Evolutionary conservation across 2,329 filamentous ascomycete species (phyloP).

Genomic region (Phaeosphaeria sp.): DNA sequence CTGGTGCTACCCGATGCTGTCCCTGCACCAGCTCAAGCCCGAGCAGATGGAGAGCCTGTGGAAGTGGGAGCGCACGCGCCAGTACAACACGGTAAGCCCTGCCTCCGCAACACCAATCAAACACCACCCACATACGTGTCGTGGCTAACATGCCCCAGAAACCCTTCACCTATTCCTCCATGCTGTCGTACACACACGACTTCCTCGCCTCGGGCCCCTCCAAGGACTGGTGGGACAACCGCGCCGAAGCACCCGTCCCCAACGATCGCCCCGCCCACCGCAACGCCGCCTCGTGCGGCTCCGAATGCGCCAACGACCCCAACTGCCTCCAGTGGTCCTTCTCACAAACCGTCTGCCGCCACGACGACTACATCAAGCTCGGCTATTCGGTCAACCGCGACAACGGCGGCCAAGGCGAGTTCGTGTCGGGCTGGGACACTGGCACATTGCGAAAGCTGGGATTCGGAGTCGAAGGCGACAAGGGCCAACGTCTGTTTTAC

Average conservation of each 20-base stretch:
- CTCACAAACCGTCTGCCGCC: constrained; percentile 47
- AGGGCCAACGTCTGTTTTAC: constrained; percentile 37
- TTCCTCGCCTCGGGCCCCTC: constrained; percentile 41
- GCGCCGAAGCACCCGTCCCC: constrained; percentile 39
- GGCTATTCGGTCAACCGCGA: constrained; percentile 42
- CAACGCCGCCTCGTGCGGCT: constrained; percentile 42
- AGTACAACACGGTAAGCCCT: constrained; percentile 38
- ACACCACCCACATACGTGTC: no score
- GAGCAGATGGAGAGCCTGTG: constrained; percentile 59
- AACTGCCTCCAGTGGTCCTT: constrained; percentile 47
- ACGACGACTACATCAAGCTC: constrained; percentile 46
- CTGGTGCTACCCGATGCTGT: constrained; percentile 54
- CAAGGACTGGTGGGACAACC: constrained; percentile 47
- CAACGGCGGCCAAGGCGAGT: constrained; percentile 44
- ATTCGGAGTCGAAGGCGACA: constrained; percentile 42
- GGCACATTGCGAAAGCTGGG: constrained; percentile 45
- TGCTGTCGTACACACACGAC: constrained; percentile 47
- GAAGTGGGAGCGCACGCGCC: constrained; percentile 54
- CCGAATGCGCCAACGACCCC: constrained; percentile 41
- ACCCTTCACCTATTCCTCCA: constrained; percentile 46
- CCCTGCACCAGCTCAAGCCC: constrained; percentile 48
- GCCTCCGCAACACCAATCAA: not conserved
- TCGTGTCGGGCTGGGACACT: constrained; percentile 48
- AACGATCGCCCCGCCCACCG: constrained; percentile 44
- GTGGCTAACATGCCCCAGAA: constrained; percentile 30